Conservation (phyloP, 306 rosid species). For the Fragaria ananassa region DNA sequence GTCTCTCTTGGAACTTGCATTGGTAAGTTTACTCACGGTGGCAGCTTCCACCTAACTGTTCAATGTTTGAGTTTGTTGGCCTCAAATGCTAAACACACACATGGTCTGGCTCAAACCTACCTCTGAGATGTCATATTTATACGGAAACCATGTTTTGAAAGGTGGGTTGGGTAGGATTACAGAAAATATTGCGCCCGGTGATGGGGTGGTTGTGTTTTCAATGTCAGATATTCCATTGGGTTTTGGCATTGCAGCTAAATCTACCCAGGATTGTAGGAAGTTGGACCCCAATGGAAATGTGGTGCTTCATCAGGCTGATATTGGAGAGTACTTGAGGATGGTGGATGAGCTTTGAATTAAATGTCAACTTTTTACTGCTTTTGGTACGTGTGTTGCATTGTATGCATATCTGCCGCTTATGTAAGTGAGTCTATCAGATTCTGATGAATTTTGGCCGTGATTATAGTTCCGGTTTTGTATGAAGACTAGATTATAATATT, state of each 20-base stretch:
- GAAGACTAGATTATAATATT: background rate
- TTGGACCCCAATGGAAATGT: slow-evolving; percentile 86
- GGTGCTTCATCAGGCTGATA: slow-evolving; percentile 82
- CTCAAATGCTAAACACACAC: slow-evolving; percentile 78
- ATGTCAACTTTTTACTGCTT: background rate
- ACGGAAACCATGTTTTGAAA: slow-evolving; percentile 83
- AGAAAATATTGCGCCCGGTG: slow-evolving; percentile 66
- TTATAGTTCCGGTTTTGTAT: background rate
- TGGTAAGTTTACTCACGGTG: slow-evolving; percentile 82
- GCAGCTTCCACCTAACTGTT: slow-evolving; percentile 74
- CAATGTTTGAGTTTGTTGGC: slow-evolving; percentile 61
- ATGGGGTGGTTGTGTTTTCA: slow-evolving; percentile 84
- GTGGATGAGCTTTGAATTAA: slow-evolving; percentile 76
- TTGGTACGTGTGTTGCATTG: background rate
- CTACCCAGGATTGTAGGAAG: slow-evolving; percentile 92
- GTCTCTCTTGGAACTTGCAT: slow-evolving; percentile 80
- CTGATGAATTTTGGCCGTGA: background rate
- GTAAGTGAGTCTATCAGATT: background rate
- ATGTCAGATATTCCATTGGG: slow-evolving; percentile 91
- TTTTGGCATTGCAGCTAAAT: slow-evolving; percentile 80
- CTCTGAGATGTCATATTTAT: slow-evolving; percentile 78
- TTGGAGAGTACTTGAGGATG: slow-evolving; percentile 91
- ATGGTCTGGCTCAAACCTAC: slow-evolving; percentile 95
- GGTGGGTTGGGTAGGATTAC: slow-evolving; percentile 84
- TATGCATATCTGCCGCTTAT: background rate